Base-by-base conservation (phyloP, 805 yeast genomes). In the Myxozyma melibiosi region DNA sequence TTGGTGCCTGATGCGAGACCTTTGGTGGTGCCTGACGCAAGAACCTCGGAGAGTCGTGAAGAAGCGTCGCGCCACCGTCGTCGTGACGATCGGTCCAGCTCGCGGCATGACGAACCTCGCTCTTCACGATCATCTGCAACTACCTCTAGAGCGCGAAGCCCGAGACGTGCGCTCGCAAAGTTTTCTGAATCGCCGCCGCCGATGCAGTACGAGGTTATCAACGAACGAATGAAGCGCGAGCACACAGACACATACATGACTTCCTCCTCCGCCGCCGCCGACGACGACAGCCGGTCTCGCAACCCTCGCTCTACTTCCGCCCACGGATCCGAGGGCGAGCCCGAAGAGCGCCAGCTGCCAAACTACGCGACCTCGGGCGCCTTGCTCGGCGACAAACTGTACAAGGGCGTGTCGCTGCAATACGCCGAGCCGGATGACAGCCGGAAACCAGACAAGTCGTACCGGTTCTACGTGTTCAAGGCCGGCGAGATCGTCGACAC, bases 381-480 rank as follows among this genome's bases (percentile, higher is more conserved):
- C 4, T 48, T 63, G 20, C 40, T 49, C 9, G 62, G 52, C 44
- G 66, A 62, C 34, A 52, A 43, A 18, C 25, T 65, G n/a, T 57
- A 53, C 42, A 55, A 58, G 31, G 60, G 61, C 3, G 57, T 55
- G 11, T 42, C 62, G 5, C 39, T 62, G 16, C 55, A 64, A 35
- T 65, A 65, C 43, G 55, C 49, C 11, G 67, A 65, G 35, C 68
- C 68, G 4, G 43, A 54, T 6, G 64, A 58, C 14, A 53, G 65
- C 3, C 45, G 61, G 2, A 54, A 51, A 16, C 68, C 68, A 1
- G 59, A 51, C 9, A 43, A 58, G 22, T 16, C 39, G 20, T 65
- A 49, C 35, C 38, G 62, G 22, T 47, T 65, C 16, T 61, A 51
- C 30, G 63, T 65, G n/a, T 65, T 65, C 53, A 61, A 63, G 30